These are phyloP conservation scores for Myriangium duriaei DNA, from an alignment of 2,329 filamentous ascomycete species.

Conservation along the genomic window DNA sequence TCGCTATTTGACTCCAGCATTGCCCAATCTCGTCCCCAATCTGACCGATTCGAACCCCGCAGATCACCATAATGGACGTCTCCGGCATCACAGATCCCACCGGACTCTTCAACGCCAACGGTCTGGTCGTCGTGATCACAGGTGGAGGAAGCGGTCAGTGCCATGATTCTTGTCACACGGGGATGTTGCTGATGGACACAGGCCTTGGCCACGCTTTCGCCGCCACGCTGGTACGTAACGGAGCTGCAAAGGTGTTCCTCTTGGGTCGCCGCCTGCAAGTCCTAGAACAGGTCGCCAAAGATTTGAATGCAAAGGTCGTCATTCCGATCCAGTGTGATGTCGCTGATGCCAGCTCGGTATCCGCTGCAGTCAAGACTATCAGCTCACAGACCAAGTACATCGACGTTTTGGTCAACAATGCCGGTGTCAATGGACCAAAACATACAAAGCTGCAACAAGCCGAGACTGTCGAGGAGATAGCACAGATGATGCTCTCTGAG, in stretches of 20 bases:
- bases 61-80: constrained; percentile 27
- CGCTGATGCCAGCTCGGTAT: constrained; percentile 29
- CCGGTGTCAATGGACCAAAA: constrained; percentile 27
- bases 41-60: no score
- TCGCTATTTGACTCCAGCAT: no score
- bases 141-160: constrained; percentile 30
- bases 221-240: constrained; percentile 26
- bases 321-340: constrained; percentile 33
- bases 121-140: constrained; percentile 29
- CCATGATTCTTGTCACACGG: no score
- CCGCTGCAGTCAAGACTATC: constrained; percentile 30
- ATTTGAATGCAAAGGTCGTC: constrained; percentile 23
- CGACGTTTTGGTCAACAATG: constrained; percentile 35
- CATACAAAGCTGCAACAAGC: constrained; percentile 30
- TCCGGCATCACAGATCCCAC: constrained; percentile 21
- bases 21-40: no score
- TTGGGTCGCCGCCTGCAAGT: constrained; percentile 27
- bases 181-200: no score
- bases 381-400: constrained; percentile 33
- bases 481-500: constrained; percentile 27
- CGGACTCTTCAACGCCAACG: constrained; percentile 29
- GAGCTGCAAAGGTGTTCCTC: constrained; percentile 27
- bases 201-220: constrained; percentile 19
- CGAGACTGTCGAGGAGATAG: constrained; percentile 31
- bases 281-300: constrained; percentile 24